Percentiles rank a stretch among this genome's conserved stretches.
Evolutionary conservation across 495 filamentous ascomycete genomes (phyloP).

Genomic region (Venustampulla echinocandica): DNA sequence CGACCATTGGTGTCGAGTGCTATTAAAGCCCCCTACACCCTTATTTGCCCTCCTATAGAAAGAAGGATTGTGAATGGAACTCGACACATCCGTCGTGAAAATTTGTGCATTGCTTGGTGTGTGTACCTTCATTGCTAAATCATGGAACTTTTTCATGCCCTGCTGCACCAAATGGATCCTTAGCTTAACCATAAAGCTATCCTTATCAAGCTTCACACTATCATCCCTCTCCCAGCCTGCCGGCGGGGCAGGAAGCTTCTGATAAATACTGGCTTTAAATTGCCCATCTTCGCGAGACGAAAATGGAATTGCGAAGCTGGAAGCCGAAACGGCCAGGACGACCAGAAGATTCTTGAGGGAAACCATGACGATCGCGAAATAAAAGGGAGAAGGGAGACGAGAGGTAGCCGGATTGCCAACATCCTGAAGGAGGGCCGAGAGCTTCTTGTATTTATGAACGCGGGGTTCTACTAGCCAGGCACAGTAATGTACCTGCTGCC

Average conservation of each 20-base stretch:
- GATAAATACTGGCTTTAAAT: background rate
- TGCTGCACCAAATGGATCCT: constrained; percentile 18
- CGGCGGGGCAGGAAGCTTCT: constrained; percentile 17
- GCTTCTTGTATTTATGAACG: too few relatives aligned
- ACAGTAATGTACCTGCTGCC: too few relatives aligned
- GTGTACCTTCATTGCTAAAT: constrained; percentile 19
- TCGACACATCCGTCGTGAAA: background rate
- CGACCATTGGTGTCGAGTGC: background rate
- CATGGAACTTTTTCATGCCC: constrained; percentile 21
- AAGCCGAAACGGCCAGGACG: background rate
- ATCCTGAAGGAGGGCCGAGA: too few relatives aligned
- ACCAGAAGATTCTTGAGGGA: constrained; percentile 1
- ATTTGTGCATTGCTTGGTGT: background rate
- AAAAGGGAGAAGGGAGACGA: too few relatives aligned
- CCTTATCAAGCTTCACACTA: constrained; percentile 11
- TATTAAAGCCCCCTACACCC: too few relatives aligned
- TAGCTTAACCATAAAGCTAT: constrained; percentile 8
- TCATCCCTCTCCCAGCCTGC: constrained; percentile 15
- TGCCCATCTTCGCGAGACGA: background rate
- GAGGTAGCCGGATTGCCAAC: too few relatives aligned
- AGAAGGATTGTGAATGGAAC: background rate
- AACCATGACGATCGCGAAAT: too few relatives aligned
- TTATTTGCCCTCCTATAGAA: background rate
- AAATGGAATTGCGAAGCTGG: background rate
- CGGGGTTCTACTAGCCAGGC: too few relatives aligned